phyloP scores from a whole-genome alignment of 768 basidiomycete genomes.

The Tylopilus rubrobrunneus region DNA sequence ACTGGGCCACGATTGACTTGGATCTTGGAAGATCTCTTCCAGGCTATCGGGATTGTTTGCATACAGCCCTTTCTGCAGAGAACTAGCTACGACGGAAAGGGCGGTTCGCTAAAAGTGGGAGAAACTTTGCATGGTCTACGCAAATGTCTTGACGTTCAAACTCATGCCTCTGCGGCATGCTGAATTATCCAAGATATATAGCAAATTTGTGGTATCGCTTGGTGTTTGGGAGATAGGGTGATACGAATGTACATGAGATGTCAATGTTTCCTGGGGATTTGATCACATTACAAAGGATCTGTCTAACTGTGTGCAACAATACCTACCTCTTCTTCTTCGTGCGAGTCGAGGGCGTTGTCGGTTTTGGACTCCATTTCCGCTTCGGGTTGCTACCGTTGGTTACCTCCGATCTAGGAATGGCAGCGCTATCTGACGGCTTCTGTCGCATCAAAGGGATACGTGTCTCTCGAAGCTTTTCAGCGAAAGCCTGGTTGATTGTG shows the following conservation, averaged over 20 bases:
- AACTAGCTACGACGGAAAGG: not conserved
- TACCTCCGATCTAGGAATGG: not conserved
- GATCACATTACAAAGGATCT: not conserved
- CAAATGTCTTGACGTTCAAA: conserved; percentile 62
- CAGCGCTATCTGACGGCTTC: not conserved
- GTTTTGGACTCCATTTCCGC: conserved; percentile 9
- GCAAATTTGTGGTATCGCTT: not conserved
- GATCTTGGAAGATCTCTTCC: conserved; percentile 80
- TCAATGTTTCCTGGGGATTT: conserved; percentile 10
- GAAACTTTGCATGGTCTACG: conserved; percentile 51
- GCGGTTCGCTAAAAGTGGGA: conserved; percentile 46
- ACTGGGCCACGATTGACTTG: conserved; percentile 80
- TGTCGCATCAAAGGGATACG: not conserved
- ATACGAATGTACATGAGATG: not conserved
- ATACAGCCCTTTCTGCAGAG: conserved; percentile 55
- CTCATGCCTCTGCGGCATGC: conserved; percentile 32
- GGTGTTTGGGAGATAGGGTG: not conserved
- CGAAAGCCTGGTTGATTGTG: conserved; percentile 13
- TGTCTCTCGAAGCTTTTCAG: conserved; percentile 9
- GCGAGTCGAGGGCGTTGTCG: not conserved
- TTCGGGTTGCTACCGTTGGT: conserved; percentile 2
- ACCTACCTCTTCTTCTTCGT: conserved; percentile 13
- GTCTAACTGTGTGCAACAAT: not conserved
- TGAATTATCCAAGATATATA: conserved; percentile 1
- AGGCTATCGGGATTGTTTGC: conserved; percentile 60